Evolutionary conservation across 2,329 filamentous ascomycete genomes (phyloP), one percentile per base, ranked within the genome.

Genomic region (Alternaria ethzedia): DNA sequence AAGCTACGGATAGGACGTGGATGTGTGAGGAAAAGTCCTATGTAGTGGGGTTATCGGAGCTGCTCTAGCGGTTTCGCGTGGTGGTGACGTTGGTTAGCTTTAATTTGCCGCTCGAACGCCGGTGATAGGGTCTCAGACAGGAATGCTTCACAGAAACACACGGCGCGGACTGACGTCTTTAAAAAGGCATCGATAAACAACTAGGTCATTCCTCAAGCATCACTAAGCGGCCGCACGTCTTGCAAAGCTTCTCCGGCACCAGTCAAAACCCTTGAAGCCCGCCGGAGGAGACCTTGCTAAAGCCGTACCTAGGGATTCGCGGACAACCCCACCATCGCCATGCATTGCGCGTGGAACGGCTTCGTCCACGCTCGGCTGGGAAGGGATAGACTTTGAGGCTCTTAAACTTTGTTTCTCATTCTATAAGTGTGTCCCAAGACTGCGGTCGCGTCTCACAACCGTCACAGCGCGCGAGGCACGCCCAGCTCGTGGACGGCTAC

Each of bases 211-310:
- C 67, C 65, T 66, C 65, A 67, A 69, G 68, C 69, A 78, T 77
- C 77, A 78, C 70, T 78, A 77, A 78, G 76, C 76, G 59, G 69
- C 61, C 45, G 64, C 64, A 65, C 55, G 55, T 71, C 68, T 75
- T 71, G 65, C 72, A 73, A 74, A 71, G 72, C 76, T 73, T 75
- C 67, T 76, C 75, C 77, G 75, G 70, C 64, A 66, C 72, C 69
- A 74, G 60, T 65, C 64, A 69, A 51, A 47, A 26, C 61, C 46
- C 64, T 61, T 64, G 55, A 59, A 61, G 64, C 67, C 65, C 64
- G 73, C 71, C 71, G 69, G 72, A 74, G 68, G 63, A 65, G 70
- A 68, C 64, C 68, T 70, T 70, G 63, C 75, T 76, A 76, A 77
- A 69, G 67, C 57, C 41, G 59, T 49, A 72, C 72, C 75, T 70